Evolutionary conservation across 345 rosid species (phyloP).

Genomic region (Arabis hirsuta): DNA sequence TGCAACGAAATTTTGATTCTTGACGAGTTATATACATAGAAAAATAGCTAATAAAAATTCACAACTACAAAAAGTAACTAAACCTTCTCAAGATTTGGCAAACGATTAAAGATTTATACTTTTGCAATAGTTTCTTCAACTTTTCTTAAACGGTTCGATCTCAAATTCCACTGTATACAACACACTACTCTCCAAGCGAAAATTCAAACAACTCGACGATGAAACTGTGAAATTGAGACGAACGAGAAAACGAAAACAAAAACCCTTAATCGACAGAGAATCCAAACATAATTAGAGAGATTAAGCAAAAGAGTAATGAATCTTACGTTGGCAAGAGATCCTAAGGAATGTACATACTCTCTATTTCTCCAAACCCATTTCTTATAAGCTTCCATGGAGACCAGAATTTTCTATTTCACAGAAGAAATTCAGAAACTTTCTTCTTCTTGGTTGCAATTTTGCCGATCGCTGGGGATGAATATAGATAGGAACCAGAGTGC

Average conservation of each 20-base stretch:
- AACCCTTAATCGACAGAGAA: neutral
- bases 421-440: neutral
- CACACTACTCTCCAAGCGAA: conserved; percentile 3
- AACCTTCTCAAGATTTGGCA: neutral
- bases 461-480: conserved; percentile 16
- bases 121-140: neutral
- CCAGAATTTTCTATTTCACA: neutral
- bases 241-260: neutral
- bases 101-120: neutral
- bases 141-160: neutral
- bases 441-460: conserved; percentile 9
- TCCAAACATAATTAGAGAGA: neutral
- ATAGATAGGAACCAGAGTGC: neutral
- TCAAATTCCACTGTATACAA: conserved; percentile 1
- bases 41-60: no score
- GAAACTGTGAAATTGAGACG: conserved; percentile 3
- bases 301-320: neutral
- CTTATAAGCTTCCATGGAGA: conserved; percentile 84
- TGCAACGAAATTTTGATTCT: no score
- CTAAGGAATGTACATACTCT: conserved; percentile 86
- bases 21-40: no score
- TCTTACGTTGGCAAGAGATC: conserved; percentile 94
- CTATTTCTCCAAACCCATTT: conserved; percentile 85
- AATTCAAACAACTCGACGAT: neutral
- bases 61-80: neutral